phyloP scores from a whole-genome alignment of 495 filamentous ascomycete species.

The Hypomontagnella monticulosa region DNA sequence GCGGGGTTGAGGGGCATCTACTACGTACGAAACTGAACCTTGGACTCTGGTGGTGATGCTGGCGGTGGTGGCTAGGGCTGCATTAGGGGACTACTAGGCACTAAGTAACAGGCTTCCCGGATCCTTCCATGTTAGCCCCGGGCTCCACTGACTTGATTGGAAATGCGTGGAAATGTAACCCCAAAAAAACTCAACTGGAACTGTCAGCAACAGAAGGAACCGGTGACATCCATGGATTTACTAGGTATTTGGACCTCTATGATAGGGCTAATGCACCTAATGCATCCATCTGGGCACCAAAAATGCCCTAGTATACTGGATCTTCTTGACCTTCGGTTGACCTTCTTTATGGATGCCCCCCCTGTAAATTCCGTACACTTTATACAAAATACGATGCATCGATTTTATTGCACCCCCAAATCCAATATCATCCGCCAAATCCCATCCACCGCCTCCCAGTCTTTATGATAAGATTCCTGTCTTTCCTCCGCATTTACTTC shows the following conservation, averaged over 20 bases:
- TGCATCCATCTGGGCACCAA: too few relatives aligned
- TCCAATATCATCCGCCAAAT: constrained; percentile 34
- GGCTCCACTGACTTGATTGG: constrained; percentile 36
- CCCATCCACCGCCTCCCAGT: constrained; percentile 26
- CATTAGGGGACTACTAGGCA: background rate
- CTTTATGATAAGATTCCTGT: constrained; percentile 32
- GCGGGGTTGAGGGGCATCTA: constrained; percentile 1
- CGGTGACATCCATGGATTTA: too few relatives aligned
- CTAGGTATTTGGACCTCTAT: constrained; percentile 4
- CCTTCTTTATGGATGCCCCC: too few relatives aligned
- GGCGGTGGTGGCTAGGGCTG: background rate
- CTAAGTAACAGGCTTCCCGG: constrained; percentile 23
- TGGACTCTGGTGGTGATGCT: too few relatives aligned
- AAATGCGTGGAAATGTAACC: constrained; percentile 40
- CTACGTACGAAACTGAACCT: background rate
- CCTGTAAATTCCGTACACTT: too few relatives aligned
- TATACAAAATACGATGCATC: constrained; percentile 23
- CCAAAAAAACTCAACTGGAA: constrained; percentile 15
- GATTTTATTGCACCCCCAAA: constrained; percentile 19
- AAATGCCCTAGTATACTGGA: too few relatives aligned
- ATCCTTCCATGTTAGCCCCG: constrained; percentile 29
- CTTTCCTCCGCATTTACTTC: constrained; percentile 28
- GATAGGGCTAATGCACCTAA: constrained; percentile 40
- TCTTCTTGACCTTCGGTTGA: too few relatives aligned
- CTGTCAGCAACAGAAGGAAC: constrained; percentile 21